Conservation (phyloP, 139 green algal species). For the Chlamydomonas sphaeroides region DNA sequence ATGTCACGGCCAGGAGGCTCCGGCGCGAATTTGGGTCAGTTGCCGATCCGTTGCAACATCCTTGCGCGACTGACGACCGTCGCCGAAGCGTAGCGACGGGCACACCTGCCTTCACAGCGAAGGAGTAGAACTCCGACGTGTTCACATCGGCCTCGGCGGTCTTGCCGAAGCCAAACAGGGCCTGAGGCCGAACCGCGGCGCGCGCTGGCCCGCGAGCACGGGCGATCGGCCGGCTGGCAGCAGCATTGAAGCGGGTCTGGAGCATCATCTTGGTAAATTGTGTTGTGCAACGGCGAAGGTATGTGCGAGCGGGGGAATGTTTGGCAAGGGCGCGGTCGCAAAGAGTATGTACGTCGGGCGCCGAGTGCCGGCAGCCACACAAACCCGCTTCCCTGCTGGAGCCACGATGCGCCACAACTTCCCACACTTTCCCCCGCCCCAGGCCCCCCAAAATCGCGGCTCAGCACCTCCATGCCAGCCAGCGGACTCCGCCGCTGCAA, state of each 20-base stretch:
- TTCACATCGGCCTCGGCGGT: constrained; percentile 9
- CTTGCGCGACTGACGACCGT: background rate
- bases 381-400: too few species aligned
- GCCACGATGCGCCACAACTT: too few species aligned
- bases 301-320: too few species aligned
- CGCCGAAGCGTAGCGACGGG: background rate
- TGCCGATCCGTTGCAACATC: background rate
- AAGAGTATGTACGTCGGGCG: too few species aligned
- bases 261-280: constrained; percentile 20
- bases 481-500: too few species aligned
- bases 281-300: too few species aligned
- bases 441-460: too few species aligned
- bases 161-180: constrained; percentile 12
- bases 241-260: background rate
- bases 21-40: too few species aligned
- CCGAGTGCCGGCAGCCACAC: too few species aligned
- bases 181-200: background rate
- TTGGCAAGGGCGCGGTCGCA: too few species aligned
- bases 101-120: constrained; percentile 52
- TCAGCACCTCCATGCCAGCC: too few species aligned
- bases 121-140: constrained; percentile 50
- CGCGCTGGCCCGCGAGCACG: background rate
- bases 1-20: background rate
- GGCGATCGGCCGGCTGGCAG: background rate
- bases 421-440: too few species aligned